A percentile compares a stretch with the other conserved stretches of the same genome.
Conservation (phyloP, 805 yeast genomes). For the Metschnikowia colocasiae region DNA sequence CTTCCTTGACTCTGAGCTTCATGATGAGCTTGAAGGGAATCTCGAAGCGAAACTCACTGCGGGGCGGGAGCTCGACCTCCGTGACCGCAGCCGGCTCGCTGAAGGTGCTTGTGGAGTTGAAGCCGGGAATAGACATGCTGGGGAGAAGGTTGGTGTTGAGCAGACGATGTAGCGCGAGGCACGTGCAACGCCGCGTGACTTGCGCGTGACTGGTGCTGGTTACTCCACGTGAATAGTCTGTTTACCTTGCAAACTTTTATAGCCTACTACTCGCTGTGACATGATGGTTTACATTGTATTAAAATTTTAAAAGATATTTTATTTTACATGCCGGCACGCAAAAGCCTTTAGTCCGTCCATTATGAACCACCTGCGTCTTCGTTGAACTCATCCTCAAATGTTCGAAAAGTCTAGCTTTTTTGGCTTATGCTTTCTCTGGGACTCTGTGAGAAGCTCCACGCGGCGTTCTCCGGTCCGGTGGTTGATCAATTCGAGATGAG, state of each 20-base stretch:
- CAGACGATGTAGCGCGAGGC: not conserved
- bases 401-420: constrained; percentile 29
- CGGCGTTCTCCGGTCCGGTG: constrained; percentile 40
- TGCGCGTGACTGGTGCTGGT: no score
- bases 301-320: no score
- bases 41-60: constrained; percentile 78
- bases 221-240: no score
- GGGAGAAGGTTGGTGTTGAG: not conserved
- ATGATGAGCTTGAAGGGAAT: constrained; percentile 50
- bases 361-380: not conserved
- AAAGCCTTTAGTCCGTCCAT: not conserved
- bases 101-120: constrained; percentile 4
- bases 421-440: constrained; percentile 37
- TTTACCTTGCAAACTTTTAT: no score
- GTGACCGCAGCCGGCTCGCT: constrained; percentile 8
- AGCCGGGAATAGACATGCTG: constrained; percentile 18
- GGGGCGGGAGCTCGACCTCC: constrained; percentile 28
- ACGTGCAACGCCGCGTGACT: not conserved
- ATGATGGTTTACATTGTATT: no score
- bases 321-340: not conserved
- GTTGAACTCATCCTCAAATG: not conserved
- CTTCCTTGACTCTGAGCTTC: constrained; percentile 51
- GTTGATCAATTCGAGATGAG: constrained; percentile 39
- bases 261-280: not conserved
- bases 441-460: constrained; percentile 25